Evolutionary conservation across 352 stramenopile species (phyloP).

Genomic region (Pythium guiyangense): DNA sequence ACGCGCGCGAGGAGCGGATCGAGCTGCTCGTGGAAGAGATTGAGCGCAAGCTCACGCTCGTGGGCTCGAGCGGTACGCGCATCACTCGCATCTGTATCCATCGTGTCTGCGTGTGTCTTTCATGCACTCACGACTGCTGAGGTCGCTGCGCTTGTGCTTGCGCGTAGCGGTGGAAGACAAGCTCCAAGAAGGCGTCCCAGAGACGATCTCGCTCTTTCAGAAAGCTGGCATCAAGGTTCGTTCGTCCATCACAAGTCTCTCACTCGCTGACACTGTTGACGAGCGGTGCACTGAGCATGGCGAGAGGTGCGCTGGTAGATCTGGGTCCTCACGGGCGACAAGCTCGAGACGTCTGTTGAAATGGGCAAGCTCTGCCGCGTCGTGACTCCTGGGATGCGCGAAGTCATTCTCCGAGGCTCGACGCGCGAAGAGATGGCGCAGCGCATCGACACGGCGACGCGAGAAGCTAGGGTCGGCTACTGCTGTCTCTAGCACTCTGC

Average conservation of each 20-base stretch:
- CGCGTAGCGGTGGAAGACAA: conserved; percentile 95
- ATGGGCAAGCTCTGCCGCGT: conserved; percentile 93
- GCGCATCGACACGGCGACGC: conserved; percentile 41
- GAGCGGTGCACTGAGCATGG: neutral
- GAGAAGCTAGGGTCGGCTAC: conserved; percentile 28
- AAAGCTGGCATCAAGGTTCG: conserved; percentile 95
- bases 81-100: neutral
- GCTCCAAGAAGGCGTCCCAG: conserved; percentile 95
- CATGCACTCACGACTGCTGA: neutral
- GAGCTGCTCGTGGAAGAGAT: conserved; percentile 66
- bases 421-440: conserved; percentile 47
- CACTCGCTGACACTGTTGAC: neutral
- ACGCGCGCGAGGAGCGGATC: conserved; percentile 53
- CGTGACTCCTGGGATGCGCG: conserved; percentile 79
- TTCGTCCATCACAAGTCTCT: neutral
- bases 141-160: neutral
- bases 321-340: conserved; percentile 95
- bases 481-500: neutral
- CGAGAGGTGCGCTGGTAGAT: conserved; percentile 37
- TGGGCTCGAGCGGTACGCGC: conserved; percentile 74
- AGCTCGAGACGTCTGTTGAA: conserved; percentile 98
- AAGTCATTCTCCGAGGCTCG: conserved; percentile 46
- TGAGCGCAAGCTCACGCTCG: conserved; percentile 76
- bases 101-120: neutral
- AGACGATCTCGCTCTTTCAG: conserved; percentile 87